Evolutionary conservation across 2,329 filamentous ascomycete genomes (phyloP), one percentile per base, ranked within the genome.

Genomic region (Bipolaris bicolor): DNA sequence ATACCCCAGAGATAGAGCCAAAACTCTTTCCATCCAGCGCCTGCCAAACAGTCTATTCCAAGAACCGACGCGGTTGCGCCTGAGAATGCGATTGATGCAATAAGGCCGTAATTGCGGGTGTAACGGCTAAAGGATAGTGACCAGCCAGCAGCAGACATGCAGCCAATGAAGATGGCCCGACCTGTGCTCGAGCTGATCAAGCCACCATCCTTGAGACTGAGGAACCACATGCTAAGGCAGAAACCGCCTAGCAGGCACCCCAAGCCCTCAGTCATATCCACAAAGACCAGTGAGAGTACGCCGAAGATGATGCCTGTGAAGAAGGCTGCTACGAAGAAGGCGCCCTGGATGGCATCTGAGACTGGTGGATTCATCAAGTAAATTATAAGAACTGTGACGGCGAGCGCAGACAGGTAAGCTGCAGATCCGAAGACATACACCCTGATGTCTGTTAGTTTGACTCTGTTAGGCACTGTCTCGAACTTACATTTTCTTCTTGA

Each of bases 11-110:
- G 83, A 73, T 96, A 98, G 5, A 91, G 84, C 94, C 94, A 98
- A 66, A 97, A 97, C 74, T 98, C 94, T 75, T 97, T 97, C 67
- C 96, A 80, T 0, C 94, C 94, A n/a, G 92, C 92, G 61, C 87
- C 83, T 68, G 88, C 94, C 68, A 94, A 96, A 76, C 92, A 96
- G 74, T 98, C 94, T 56, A 98, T 90, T 2, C 94, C 94, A 2
- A 98, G 77, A 13, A 96, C 85, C 0, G 89, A 82, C 3, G 86
- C 86, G 0, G 92, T 97, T 3, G 92, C 89, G 7, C 94, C 94
- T 4, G 87, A 84, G 71, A 97, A 96, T 0, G 93, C 86, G 11
- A 92, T 92, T 46, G 86, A 86, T 11, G 81, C 80, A 36, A 97
- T 94, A 47, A 96, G 79, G 1, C 87, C 89, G 75, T 94, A 94